Evolutionary conservation across 1,284 basidiomycete genomes (phyloP).

Genomic region (Naganishia albida): DNA sequence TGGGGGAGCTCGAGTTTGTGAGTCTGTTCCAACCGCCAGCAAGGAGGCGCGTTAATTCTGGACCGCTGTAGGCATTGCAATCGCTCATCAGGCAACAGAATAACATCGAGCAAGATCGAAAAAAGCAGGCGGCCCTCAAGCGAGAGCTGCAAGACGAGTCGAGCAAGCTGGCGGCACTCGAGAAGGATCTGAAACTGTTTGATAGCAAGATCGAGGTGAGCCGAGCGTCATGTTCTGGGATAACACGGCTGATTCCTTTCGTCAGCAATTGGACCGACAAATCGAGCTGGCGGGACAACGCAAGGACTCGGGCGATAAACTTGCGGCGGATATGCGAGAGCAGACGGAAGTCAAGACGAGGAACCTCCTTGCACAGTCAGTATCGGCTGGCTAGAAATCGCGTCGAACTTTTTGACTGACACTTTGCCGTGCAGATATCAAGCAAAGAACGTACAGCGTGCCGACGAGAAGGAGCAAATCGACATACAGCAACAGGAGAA

Average conservation of each 20-base stretch:
- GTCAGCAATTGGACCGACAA: conserved; percentile 71
- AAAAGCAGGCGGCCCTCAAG: conserved; percentile 63
- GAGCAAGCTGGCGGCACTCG: conserved; percentile 67
- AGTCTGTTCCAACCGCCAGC: neutral
- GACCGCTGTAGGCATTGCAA: conserved; percentile 41
- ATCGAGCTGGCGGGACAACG: conserved; percentile 73
- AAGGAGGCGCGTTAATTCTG: neutral
- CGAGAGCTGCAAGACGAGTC: conserved; percentile 66
- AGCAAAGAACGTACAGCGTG: conserved; percentile 23
- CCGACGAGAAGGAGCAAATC: conserved; percentile 26
- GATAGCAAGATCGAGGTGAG: conserved; percentile 66
- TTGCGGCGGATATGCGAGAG: conserved; percentile 70
- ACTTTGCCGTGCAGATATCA: conserved; percentile 4
- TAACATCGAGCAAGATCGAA: conserved; percentile 66
- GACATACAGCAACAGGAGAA: conserved; percentile 27
- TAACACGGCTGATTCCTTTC: conserved; percentile 3
- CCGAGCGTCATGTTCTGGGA: neutral
- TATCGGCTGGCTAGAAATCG: neutral
- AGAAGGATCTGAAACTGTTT: conserved; percentile 69
- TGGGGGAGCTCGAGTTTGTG: conserved; percentile 74
- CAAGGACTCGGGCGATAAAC: conserved; percentile 68
- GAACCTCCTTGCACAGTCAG: conserved; percentile 22
- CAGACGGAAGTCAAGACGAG: conserved; percentile 62
- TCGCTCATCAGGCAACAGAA: conserved; percentile 48
- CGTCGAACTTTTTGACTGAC: neutral